These are phyloP conservation scores for Suillus weaverae DNA, from an alignment of 768 basidiomycete genomes.

Conservation along the genomic window DNA sequence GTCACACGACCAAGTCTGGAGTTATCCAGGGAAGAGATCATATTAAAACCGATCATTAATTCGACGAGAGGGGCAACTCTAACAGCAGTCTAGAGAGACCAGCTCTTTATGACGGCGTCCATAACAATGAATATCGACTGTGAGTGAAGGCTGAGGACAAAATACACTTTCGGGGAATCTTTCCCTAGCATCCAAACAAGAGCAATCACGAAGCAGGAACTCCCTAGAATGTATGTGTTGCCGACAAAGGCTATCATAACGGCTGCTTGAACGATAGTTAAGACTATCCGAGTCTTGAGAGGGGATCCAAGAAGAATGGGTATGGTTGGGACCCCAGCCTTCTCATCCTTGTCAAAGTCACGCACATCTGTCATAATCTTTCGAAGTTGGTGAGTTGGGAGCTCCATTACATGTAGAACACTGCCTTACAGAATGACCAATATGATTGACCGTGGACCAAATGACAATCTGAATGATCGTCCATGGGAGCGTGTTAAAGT, in stretches of 20 bases:
- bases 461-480: neutral
- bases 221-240: neutral
- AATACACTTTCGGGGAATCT: neutral
- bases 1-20: too few relatives aligned
- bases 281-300: neutral
- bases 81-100: neutral
- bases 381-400: neutral
- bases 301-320: neutral
- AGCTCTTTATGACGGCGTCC: neutral
- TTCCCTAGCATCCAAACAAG: neutral
- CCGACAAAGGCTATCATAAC: neutral
- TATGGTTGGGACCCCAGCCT: neutral
- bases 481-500: neutral
- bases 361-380: neutral
- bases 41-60: too few relatives aligned
- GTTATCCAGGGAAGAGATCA: too few relatives aligned
- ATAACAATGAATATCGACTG: neutral
- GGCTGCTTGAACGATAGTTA: neutral
- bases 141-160: neutral
- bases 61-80: too few relatives aligned
- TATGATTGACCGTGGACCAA: neutral
- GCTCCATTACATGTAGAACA: neutral
- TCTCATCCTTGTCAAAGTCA: neutral
- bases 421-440: neutral
- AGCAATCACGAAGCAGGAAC: neutral